These are phyloP conservation scores for Candida ipomoeae DNA, from an alignment of 805 yeast genomes.

Conservation along the genomic window DNA sequence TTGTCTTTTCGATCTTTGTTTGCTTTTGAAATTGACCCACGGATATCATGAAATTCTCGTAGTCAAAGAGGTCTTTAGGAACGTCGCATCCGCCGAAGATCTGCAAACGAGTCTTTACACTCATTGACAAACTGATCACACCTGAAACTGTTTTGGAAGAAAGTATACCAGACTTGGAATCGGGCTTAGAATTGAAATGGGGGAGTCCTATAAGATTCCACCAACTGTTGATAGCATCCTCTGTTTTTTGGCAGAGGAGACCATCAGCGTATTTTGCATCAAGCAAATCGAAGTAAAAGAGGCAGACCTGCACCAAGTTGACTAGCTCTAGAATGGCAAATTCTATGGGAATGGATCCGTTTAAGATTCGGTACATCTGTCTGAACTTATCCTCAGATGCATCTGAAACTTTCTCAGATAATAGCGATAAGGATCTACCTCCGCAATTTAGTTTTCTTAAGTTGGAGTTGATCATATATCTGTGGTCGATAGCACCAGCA, in stretches of 20 bases:
- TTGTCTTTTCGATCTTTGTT: slow-evolving; percentile 46
- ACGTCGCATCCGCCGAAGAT: slow-evolving; percentile 41
- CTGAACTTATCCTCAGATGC: slow-evolving; percentile 80
- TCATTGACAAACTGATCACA: slow-evolving; percentile 69
- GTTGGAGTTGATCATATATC: slow-evolving; percentile 71
- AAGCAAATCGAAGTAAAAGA: slow-evolving; percentile 72
- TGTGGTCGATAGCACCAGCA: slow-evolving; percentile 44
- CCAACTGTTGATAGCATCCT: slow-evolving; percentile 69
- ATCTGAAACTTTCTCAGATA: slow-evolving; percentile 62
- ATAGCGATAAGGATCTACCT: slow-evolving; percentile 74
- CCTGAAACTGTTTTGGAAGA: slow-evolving; percentile 74
- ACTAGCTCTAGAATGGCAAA: slow-evolving; percentile 75
- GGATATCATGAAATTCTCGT: slow-evolving; percentile 60
- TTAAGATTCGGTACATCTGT: slow-evolving; percentile 61
- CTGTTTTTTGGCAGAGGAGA: slow-evolving; percentile 72
- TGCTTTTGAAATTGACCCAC: slow-evolving; percentile 78
- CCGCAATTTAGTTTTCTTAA: slow-evolving; percentile 75
- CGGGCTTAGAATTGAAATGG: slow-evolving; percentile 39
- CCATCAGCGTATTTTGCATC: slow-evolving; percentile 78
- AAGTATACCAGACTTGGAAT: slow-evolving; percentile 50
- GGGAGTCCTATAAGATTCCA: slow-evolving; percentile 71
- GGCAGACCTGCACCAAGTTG: slow-evolving; percentile 65
- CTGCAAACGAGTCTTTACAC: slow-evolving; percentile 59
- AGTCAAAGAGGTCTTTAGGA: slow-evolving; percentile 82
- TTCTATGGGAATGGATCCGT: slow-evolving; percentile 45